Conservation (phyloP, 2,329 filamentous ascomycete species). For the Emydomyces testavorans region DNA sequence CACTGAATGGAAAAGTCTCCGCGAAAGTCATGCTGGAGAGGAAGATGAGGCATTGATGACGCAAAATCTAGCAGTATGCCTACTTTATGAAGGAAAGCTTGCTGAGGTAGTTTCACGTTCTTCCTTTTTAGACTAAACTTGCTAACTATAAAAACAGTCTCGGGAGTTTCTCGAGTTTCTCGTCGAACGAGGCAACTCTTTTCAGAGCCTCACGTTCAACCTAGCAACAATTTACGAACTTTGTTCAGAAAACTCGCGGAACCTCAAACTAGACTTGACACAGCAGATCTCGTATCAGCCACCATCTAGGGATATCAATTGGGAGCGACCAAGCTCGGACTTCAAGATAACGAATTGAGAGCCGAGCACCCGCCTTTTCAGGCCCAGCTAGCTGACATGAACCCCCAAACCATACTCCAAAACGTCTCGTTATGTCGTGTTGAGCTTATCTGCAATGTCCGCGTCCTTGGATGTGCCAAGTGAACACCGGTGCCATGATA, state of each 20-base stretch:
- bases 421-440: not conserved
- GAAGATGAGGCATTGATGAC: conserved; percentile 56
- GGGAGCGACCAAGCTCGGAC: conserved; percentile 60
- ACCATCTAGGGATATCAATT: conserved; percentile 45
- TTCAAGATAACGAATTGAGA: conserved; percentile 50
- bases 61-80: conserved; percentile 73
- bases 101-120: conserved; percentile 44
- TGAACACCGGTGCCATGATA: not conserved
- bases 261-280: conserved; percentile 58
- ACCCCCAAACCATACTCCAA: not conserved
- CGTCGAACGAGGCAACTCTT: conserved; percentile 52
- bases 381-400: not conserved
- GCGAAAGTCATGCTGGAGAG: conserved; percentile 34
- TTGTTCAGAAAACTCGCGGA: conserved; percentile 63
- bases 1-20: conserved; percentile 47
- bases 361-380: not conserved
- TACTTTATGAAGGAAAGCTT: conserved; percentile 70
- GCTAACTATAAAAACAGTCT: conserved; percentile 39
- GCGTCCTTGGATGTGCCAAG: not conserved
- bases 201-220: conserved; percentile 77
- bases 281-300: conserved; percentile 55
- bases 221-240: conserved; percentile 84
- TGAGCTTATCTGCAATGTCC: not conserved
- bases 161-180: conserved; percentile 55
- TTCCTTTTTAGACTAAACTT: not conserved